Evolutionary conservation across 345 rosid genomes (phyloP).

Genomic region (Hirschfeldia incana): DNA sequence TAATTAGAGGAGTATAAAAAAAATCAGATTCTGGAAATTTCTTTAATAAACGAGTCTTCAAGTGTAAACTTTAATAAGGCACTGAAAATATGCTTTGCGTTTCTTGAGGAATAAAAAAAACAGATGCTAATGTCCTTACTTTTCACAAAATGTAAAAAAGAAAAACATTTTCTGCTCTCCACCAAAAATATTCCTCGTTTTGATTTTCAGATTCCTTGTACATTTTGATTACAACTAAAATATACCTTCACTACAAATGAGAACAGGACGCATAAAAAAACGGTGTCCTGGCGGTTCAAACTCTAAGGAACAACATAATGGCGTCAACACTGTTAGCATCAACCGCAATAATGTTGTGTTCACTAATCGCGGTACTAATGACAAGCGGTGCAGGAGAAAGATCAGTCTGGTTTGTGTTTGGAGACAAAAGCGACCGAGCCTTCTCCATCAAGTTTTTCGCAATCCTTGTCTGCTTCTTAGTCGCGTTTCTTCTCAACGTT

Average conservation of each 20-base stretch:
- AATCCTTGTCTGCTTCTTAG: constrained; percentile 64
- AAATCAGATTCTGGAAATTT: not conserved
- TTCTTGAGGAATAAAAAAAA: not conserved
- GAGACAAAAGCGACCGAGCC: constrained; percentile 54
- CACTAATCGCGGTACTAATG: constrained; percentile 74
- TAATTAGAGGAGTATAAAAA: not conserved
- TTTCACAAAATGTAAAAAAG: not conserved
- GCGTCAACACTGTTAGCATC: constrained; percentile 89
- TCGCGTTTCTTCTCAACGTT: constrained; percentile 65
- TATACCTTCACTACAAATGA: not conserved
- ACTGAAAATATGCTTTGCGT: constrained; percentile 26
- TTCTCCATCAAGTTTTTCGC: constrained; percentile 70
- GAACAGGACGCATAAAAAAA: constrained; percentile 63
- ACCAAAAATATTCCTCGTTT: not conserved
- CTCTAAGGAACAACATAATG: constrained; percentile 89
- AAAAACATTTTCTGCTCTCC: not conserved
- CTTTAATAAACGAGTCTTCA: constrained; percentile 6
- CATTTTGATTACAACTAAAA: not conserved
- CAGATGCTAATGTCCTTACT: not conserved
- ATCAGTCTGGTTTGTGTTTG: constrained; percentile 47
- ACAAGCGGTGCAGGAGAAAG: constrained; percentile 30
- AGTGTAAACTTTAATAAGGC: constrained; percentile 19
- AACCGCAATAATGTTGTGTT: constrained; percentile 79
- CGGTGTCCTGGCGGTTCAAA: constrained; percentile 88
- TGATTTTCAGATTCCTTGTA: constrained; percentile 3